Conservation (phyloP, 2,329 filamentous ascomycete species). For the Pseudohalonectria lignicola region DNA sequence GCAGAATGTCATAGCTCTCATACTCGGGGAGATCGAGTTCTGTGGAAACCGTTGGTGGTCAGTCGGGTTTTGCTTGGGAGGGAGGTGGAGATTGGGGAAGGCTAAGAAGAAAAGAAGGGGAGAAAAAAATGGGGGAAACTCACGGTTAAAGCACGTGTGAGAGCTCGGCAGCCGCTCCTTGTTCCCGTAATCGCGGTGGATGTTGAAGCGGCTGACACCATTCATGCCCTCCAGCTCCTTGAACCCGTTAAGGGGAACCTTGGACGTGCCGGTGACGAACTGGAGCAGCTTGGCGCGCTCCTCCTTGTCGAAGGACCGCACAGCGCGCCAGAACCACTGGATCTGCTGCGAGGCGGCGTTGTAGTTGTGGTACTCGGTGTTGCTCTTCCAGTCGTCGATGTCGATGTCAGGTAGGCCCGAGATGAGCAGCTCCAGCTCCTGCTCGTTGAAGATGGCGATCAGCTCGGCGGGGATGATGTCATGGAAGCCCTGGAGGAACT, state of each 20-base stretch:
- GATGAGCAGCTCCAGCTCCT: constrained; percentile 91
- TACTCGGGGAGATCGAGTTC: constrained; percentile 98
- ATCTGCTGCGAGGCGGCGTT: constrained; percentile 89
- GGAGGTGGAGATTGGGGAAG: too few relatives aligned
- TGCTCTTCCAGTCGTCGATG: constrained; percentile 97
- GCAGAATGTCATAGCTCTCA: constrained; percentile 84
- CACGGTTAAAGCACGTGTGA: constrained; percentile 99
- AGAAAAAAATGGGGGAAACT: constrained; percentile 32
- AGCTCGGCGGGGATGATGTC: constrained; percentile 93
- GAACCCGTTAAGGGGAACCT: constrained; percentile 96
- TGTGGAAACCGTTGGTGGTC: constrained; percentile 32
- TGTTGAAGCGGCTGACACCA: constrained; percentile 94
- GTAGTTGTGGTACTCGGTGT: constrained; percentile 98
- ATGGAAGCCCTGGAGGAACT: constrained; percentile 93
- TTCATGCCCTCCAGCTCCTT: constrained; percentile 99
- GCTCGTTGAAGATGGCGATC: constrained; percentile 96
- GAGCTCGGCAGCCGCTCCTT: constrained; percentile 93
- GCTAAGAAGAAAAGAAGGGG: background rate
- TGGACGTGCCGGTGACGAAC: constrained; percentile 96
- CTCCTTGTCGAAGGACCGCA: constrained; percentile 97
- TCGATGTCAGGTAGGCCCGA: constrained; percentile 96
- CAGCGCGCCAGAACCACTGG: constrained; percentile 98
- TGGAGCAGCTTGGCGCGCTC: constrained; percentile 94
- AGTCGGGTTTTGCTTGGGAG: background rate
- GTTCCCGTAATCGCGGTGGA: constrained; percentile 93